A percentile compares a stretch with the other conserved stretches of the same genome.
Evolutionary conservation across 176 grass and related monocot genomes (phyloP).

Genomic region (Aegilops speltoides): DNA sequence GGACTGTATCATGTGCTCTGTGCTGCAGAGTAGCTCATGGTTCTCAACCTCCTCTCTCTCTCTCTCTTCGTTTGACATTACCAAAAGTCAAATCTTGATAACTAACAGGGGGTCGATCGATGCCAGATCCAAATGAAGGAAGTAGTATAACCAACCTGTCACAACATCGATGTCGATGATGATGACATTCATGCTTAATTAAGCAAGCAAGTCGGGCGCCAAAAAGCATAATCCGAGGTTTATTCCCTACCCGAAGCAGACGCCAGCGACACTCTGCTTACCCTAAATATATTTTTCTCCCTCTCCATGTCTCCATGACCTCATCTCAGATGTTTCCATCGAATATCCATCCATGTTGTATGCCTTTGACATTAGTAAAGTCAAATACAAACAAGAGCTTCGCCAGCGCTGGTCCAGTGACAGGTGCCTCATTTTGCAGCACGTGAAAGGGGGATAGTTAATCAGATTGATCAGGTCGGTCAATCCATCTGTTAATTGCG

Average conservation of each 20-base stretch:
- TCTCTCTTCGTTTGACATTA: background rate
- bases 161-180: too few species aligned
- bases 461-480: background rate
- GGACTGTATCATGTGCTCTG: background rate
- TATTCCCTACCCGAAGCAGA: background rate
- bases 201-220: too few species aligned
- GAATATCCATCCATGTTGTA: background rate
- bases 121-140: background rate
- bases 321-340: background rate
- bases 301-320: background rate
- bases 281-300: background rate
- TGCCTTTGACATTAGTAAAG: constrained; percentile 22
- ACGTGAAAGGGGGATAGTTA: constrained; percentile 14
- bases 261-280: background rate
- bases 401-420: background rate
- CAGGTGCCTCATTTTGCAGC: constrained; percentile 3
- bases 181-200: too few species aligned
- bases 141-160: too few species aligned
- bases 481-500: background rate
- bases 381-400: constrained; percentile 32
- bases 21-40: background rate
- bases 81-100: background rate
- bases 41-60: background rate
- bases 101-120: background rate
- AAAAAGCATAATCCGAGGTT: constrained; percentile 29